A percentile compares a stretch with the other conserved stretches of the same genome.
Conservation (phyloP, 768 basidiomycete genomes). For the Lactarius trivialis region DNA sequence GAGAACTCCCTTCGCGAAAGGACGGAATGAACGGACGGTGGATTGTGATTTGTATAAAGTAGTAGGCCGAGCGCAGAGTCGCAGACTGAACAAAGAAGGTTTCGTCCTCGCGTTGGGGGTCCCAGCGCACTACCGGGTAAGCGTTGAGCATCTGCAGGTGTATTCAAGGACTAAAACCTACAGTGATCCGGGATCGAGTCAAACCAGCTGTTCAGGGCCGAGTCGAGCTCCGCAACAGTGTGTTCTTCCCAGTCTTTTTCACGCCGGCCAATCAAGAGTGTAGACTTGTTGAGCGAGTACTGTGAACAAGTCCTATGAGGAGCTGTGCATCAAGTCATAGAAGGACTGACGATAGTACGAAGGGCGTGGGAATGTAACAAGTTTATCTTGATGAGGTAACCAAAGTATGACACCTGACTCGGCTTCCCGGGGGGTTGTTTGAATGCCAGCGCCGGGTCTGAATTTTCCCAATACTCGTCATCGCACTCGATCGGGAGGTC, state of each 20-base stretch:
- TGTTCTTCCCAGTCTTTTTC: slow-evolving; percentile 23
- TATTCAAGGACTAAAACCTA: slow-evolving; percentile 14
- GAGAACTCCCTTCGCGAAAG: slow-evolving; percentile 27
- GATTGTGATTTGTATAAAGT: slow-evolving; percentile 40
- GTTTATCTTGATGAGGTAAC: slow-evolving; percentile 47
- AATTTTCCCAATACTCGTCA: slow-evolving; percentile 22
- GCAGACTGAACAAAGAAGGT: slow-evolving; percentile 36
- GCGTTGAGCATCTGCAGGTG: background rate
- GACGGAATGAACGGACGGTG: slow-evolving; percentile 47
- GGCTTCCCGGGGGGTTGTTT: slow-evolving; percentile 59
- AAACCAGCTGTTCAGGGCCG: slow-evolving; percentile 30
- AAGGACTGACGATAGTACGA: slow-evolving; percentile 47
- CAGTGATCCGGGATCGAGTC: slow-evolving; percentile 36
- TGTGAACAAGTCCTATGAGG: slow-evolving; percentile 8
- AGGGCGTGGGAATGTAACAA: slow-evolving; percentile 58
- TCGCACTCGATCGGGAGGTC: slow-evolving; percentile 21
- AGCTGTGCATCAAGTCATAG: background rate
- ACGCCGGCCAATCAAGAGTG: slow-evolving; percentile 8
- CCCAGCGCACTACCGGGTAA: slow-evolving; percentile 34
- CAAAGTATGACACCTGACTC: slow-evolving; percentile 47
- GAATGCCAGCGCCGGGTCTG: slow-evolving; percentile 33
- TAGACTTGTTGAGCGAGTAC: slow-evolving; percentile 23
- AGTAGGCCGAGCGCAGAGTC: slow-evolving; percentile 35
- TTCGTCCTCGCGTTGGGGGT: slow-evolving; percentile 35
- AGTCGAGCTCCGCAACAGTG: slow-evolving; percentile 22